Percentiles rank a stretch among this genome's conserved stretches.
These are phyloP conservation scores for Groenewaldozyma salmanticensis DNA, from an alignment of 805 yeast species.

Conservation along the genomic window DNA sequence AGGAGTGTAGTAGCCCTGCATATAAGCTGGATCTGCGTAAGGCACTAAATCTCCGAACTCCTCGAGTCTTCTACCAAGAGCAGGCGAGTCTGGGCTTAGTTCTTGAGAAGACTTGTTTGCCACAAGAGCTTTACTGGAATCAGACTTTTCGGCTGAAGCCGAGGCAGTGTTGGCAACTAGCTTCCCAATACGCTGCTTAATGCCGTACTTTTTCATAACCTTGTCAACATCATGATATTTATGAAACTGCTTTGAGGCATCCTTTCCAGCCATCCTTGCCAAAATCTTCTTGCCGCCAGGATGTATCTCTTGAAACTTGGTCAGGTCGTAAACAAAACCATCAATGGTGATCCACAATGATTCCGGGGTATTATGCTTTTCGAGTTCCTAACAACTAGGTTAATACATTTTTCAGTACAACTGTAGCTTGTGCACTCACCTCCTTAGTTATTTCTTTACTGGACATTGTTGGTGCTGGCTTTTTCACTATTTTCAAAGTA, in stretches of 20 bases:
- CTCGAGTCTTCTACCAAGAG: slow-evolving; percentile 10
- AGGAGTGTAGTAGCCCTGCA: slow-evolving; percentile 31
- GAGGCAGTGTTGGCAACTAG: slow-evolving; percentile 13
- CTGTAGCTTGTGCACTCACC: no score
- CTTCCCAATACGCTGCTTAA: slow-evolving; percentile 26
- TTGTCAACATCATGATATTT: slow-evolving; percentile 34
- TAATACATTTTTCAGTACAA: no score
- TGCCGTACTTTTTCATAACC: slow-evolving; percentile 28
- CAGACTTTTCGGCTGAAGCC: no score
- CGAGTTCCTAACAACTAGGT: slow-evolving; percentile 47
- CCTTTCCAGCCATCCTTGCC: slow-evolving; percentile 68
- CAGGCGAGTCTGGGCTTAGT: background rate
- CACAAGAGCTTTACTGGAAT: no score
- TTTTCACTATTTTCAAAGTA: no score
- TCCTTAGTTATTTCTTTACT: no score
- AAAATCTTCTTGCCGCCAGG: slow-evolving; percentile 77
- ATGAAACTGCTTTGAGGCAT: slow-evolving; percentile 59
- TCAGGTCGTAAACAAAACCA: slow-evolving; percentile 68
- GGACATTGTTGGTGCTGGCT: no score
- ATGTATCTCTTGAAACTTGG: slow-evolving; percentile 63
- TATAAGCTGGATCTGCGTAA: slow-evolving; percentile 32
- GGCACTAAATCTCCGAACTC: slow-evolving; percentile 27
- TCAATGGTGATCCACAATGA: slow-evolving; percentile 81
- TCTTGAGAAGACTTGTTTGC: background rate
- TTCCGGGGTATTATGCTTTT: slow-evolving; percentile 61